Evolutionary conservation across 306 rosid species (phyloP), one percentile per base, ranked within the genome.

Genomic region (Vigna mungo): DNA sequence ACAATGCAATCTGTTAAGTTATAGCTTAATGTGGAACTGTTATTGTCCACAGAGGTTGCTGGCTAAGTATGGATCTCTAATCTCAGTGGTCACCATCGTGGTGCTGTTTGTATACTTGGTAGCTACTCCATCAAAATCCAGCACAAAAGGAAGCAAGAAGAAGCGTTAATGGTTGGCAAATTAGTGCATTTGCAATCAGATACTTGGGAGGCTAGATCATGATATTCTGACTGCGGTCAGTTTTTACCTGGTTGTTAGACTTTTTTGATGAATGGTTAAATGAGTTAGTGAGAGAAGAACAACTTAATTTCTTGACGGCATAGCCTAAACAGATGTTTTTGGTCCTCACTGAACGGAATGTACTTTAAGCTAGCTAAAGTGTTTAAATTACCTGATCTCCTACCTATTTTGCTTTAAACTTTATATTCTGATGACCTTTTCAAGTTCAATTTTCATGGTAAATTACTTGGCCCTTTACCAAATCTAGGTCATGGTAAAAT

Each of bases 81-180:
- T 92, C 78, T 91, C 98, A 2, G 99, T 95, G 78, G 36, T 90
- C 55, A 86, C 98, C 85, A 84, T 95, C 1, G 43, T 95, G 43
- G 90, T 82, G 66, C 65, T 89, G 84, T 95, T 95, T 69, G 82
- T 95, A 41, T 92, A 77, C 85, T 87, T 92, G 83, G 83, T 95
- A 25, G 89, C 84, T 4, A 41, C 89, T 18, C 99, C 99, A 72
- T 91, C 97, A 14, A 95, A 92, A 86, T 92, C 99, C 6, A 18
- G 89, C 46, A 79, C 86, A 15, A 95, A 95, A 73, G 97, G 92
- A 79, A 80, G 97, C 97, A 95, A 95, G 97, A 95, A 95, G 93
- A 95, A 86, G 96, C 97, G 99, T 79, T 95, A 86, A 82, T 56
- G 48, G 41, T 7, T 32, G 68, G 34, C 34, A 56, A 81, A 68